Percentiles rank a stretch among this genome's conserved stretches.
Evolutionary conservation across 257 asterid genomes (phyloP).

Genomic region (Pogostemon cablin): DNA sequence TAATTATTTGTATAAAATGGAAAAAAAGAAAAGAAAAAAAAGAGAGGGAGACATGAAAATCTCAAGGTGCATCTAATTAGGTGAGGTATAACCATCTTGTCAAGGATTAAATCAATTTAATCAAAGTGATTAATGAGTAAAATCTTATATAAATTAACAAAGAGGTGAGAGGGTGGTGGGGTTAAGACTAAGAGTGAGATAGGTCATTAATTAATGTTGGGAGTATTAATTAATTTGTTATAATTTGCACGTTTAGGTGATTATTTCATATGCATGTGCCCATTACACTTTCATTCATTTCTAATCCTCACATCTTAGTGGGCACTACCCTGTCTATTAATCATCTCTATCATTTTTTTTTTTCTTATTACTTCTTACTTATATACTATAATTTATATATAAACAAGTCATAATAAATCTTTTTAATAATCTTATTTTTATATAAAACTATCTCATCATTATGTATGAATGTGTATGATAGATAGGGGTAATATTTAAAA

Average conservation of each 20-base stretch:
- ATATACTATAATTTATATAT: not conserved
- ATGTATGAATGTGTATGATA: too few species aligned
- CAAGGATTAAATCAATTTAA: constrained; percentile 29
- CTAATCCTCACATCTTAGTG: constrained; percentile 50
- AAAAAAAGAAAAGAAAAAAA: not conserved
- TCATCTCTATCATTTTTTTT: constrained; percentile 3
- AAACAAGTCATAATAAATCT: not conserved
- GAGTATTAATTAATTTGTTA: not conserved
- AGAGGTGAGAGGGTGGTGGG: constrained; percentile 26
- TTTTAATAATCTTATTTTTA: too few species aligned
- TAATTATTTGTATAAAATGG: not conserved
- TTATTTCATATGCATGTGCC: constrained; percentile 52
- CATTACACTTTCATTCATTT: constrained; percentile 29
- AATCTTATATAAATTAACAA: not conserved
- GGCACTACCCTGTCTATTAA: constrained; percentile 39
- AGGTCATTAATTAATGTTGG: constrained; percentile 32
- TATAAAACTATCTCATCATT: too few species aligned
- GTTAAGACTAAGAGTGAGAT: constrained; percentile 29
- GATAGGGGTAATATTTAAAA: too few species aligned
- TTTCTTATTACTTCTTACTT: constrained; percentile 21
- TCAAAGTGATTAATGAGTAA: not conserved
- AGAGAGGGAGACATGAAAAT: not conserved
- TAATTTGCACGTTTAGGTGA: constrained; percentile 56
- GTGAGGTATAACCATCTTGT: constrained; percentile 34
- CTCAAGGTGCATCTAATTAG: constrained; percentile 26